A percentile compares a stretch with the other conserved stretches of the same genome.
Evolutionary conservation across 2,329 filamentous ascomycete genomes (phyloP).

Genomic region (Colletotrichum spinosum): DNA sequence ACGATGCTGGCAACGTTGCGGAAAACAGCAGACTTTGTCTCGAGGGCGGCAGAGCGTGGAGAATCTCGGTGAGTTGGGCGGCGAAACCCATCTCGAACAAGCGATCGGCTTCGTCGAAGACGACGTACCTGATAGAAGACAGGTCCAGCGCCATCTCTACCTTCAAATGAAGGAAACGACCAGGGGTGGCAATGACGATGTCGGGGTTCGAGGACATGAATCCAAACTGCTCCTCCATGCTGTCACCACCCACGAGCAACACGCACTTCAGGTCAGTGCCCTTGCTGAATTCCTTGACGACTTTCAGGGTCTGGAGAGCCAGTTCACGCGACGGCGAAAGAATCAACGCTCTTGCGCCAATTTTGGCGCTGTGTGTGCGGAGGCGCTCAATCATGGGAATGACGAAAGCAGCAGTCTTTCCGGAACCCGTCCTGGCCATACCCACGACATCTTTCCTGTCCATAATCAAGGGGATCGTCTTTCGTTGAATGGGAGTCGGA

Average conservation of each 20-base stretch:
- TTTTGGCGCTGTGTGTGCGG: conserved; percentile 85
- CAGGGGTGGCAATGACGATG: conserved; percentile 96
- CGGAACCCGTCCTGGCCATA: conserved; percentile 98
- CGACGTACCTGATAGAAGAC: conserved; percentile 91
- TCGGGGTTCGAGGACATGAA: conserved; percentile 96
- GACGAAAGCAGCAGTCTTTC: conserved; percentile 98
- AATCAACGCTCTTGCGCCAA: conserved; percentile 88
- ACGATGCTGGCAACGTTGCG: conserved; percentile 90
- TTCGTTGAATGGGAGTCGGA: conserved; percentile 96
- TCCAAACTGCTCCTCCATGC: conserved; percentile 92
- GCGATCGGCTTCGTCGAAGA: conserved; percentile 97
- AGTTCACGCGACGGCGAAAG: conserved; percentile 94
- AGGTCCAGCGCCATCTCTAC: conserved; percentile 95
- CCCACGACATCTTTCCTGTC: conserved; percentile 96
- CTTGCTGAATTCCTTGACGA: conserved; percentile 92
- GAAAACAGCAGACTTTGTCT: conserved; percentile 96
- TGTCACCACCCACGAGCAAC: conserved; percentile 93
- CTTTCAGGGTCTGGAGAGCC: conserved; percentile 93
- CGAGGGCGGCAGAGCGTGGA: conserved; percentile 84
- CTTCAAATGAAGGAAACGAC: conserved; percentile 95
- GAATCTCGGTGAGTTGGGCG: conserved; percentile 90
- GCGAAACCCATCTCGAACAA: conserved; percentile 99
- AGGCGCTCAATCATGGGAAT: conserved; percentile 98
- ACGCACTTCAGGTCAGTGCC: conserved; percentile 94
- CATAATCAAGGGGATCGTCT: conserved; percentile 92